Conservation (phyloP, 2,329 filamentous ascomycete genomes). For the Emergomyces pasteurianus region DNA sequence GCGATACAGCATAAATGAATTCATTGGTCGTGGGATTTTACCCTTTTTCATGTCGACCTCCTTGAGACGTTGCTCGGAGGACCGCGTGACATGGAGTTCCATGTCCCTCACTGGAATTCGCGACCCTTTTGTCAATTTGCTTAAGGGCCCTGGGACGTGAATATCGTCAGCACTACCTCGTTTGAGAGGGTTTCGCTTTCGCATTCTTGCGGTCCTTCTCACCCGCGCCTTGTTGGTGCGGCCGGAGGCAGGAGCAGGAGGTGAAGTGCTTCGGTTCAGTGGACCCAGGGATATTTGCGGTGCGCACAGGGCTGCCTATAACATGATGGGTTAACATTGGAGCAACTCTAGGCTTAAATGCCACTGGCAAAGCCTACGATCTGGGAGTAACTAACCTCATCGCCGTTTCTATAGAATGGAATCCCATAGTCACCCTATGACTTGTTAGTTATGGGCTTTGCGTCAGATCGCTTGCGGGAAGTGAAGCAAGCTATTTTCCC, state of each 20-base stretch:
- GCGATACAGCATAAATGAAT: slow-evolving; percentile 95
- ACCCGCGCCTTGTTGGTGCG: slow-evolving; percentile 8
- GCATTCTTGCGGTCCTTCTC: slow-evolving; percentile 10
- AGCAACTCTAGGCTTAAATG: neutral
- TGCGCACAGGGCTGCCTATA: neutral
- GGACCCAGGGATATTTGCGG: neutral
- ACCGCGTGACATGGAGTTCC: slow-evolving; percentile 62
- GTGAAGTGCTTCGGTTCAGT: neutral
- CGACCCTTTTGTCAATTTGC: slow-evolving; percentile 13
- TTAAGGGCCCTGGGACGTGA: slow-evolving; percentile 12
- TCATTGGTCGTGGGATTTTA: slow-evolving; percentile 86
- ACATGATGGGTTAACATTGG: neutral
- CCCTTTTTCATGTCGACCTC: slow-evolving; percentile 62
- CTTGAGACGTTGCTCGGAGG: slow-evolving; percentile 50
- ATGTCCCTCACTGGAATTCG: slow-evolving; percentile 62
- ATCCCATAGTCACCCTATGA: slow-evolving; percentile 5
- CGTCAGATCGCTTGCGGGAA: neutral
- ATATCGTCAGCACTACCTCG: slow-evolving; percentile 6
- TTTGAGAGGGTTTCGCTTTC: slow-evolving; percentile 9
- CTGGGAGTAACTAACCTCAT: slow-evolving; percentile 4
- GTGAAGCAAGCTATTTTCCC: neutral
- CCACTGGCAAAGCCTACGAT: neutral
- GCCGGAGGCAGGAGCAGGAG: neutral
- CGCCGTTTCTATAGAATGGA: slow-evolving; percentile 1
- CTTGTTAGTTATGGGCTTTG: neutral